A percentile compares a stretch with the other conserved stretches of the same genome.
phyloP scores from a whole-genome alignment of 2,329 filamentous ascomycete genomes.

The Aspergillus vadensis region DNA sequence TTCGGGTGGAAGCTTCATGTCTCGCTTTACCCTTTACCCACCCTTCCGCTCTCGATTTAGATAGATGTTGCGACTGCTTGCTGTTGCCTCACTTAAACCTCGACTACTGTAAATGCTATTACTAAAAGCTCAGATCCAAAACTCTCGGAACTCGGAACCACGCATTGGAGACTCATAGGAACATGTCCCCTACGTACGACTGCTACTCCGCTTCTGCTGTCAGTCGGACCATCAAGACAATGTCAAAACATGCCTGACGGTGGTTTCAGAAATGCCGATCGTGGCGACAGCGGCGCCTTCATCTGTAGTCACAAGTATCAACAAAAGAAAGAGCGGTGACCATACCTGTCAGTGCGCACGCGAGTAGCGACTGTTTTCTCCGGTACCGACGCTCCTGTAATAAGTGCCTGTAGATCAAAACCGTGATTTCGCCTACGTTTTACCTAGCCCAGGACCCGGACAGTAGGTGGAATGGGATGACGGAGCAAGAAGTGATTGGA shows the following conservation, averaged over 20 bases:
- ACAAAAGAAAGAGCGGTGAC: neutral
- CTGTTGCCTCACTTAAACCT: neutral
- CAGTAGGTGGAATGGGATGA: neutral
- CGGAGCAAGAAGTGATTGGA: neutral
- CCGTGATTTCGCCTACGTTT: neutral
- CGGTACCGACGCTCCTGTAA: neutral
- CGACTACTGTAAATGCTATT: neutral
- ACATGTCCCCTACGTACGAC: neutral
- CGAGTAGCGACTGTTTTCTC: neutral
- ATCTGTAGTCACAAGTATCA: neutral
- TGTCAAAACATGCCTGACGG: neutral
- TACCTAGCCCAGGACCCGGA: neutral
- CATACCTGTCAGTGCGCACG: neutral
- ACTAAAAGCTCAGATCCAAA: neutral
- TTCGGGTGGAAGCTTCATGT: neutral
- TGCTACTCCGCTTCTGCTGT: neutral
- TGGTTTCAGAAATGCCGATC: constrained; percentile 1
- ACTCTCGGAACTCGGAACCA: neutral
- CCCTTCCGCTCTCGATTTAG: neutral
- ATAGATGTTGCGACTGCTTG: neutral
- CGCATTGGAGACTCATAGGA: neutral
- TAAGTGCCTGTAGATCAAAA: neutral
- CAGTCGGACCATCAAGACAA: neutral
- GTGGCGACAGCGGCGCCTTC: neutral
- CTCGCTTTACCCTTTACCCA: neutral